Evolutionary conservation across 768 basidiomycete species (phyloP).

Genomic region (Tremella mesenterica): DNA sequence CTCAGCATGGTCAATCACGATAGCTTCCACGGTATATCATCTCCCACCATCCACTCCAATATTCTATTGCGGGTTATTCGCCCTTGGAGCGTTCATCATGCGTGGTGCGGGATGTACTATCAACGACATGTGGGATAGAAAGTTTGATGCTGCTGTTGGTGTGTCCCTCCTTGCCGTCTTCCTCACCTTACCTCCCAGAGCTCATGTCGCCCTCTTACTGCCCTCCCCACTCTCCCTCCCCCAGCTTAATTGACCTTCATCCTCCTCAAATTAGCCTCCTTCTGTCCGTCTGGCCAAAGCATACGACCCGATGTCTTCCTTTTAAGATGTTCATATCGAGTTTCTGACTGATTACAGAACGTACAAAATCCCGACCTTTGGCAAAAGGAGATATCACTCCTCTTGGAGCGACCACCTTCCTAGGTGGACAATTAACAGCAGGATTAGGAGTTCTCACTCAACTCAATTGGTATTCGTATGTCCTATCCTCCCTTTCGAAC

Average conservation of each 20-base stretch:
- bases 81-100: slow-evolving; percentile 86
- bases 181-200: neutral
- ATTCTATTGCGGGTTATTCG: slow-evolving; percentile 73
- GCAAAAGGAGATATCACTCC: slow-evolving; percentile 71
- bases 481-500: neutral
- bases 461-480: slow-evolving; percentile 88
- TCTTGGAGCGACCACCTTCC: slow-evolving; percentile 67
- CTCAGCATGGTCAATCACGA: slow-evolving; percentile 96
- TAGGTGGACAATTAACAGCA: slow-evolving; percentile 68
- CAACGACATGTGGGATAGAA: slow-evolving; percentile 96
- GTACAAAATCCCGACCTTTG: slow-evolving; percentile 80
- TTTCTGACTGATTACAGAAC: slow-evolving; percentile 49
- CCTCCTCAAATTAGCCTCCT: neutral
- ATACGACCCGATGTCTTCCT: neutral
- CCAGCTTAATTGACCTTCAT: neutral
- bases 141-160: slow-evolving; percentile 89
- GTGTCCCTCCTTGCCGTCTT: slow-evolving; percentile 29
- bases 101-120: slow-evolving; percentile 97
- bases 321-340: too few relatives aligned
- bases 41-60: slow-evolving; percentile 61
- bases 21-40: slow-evolving; percentile 76
- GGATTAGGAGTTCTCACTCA: slow-evolving; percentile 82
- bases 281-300: neutral
- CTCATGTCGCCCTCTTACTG: neutral
- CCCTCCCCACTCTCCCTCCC: neutral